phyloP scores from a whole-genome alignment of 805 yeast species.

The Tetrapisispora arboricola region DNA sequence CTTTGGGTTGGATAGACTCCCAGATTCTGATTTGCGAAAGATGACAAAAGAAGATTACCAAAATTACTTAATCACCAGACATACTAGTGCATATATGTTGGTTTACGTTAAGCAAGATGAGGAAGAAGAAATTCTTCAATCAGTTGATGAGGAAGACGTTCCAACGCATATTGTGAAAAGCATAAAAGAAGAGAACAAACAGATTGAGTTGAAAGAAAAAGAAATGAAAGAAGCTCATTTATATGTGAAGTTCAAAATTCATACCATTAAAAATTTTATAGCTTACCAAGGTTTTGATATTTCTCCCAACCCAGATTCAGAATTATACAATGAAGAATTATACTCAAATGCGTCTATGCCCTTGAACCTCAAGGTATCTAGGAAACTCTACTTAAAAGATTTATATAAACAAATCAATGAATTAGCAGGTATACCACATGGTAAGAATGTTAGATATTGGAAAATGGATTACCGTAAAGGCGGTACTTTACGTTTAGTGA shows the following conservation, averaged over 20 bases:
- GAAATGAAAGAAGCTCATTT: conserved; percentile 66
- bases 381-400: conserved; percentile 42
- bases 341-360: conserved; percentile 40
- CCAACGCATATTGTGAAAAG: conserved; percentile 63
- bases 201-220: conserved; percentile 40
- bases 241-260: conserved; percentile 48
- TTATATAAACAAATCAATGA: conserved; percentile 42
- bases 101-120: conserved; percentile 71
- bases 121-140: conserved; percentile 48
- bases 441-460: conserved; percentile 46
- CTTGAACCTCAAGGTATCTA: conserved; percentile 40
- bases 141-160: conserved; percentile 41
- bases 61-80: conserved; percentile 59
- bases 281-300: conserved; percentile 66
- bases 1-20: conserved; percentile 66
- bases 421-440: conserved; percentile 31
- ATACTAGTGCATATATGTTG: conserved; percentile 94
- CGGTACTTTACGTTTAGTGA: conserved; percentile 56
- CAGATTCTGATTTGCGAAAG: conserved; percentile 38
- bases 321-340: conserved; percentile 41
- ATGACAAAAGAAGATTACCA: conserved; percentile 53
- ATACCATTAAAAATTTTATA: conserved; percentile 43
- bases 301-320: conserved; percentile 47
- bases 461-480: conserved; percentile 57
- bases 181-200: conserved; percentile 52